These are phyloP conservation scores for Gaertneriomyces semiglobifer DNA, from an alignment of 192 early-diverging fungal species.

Conservation along the genomic window DNA sequence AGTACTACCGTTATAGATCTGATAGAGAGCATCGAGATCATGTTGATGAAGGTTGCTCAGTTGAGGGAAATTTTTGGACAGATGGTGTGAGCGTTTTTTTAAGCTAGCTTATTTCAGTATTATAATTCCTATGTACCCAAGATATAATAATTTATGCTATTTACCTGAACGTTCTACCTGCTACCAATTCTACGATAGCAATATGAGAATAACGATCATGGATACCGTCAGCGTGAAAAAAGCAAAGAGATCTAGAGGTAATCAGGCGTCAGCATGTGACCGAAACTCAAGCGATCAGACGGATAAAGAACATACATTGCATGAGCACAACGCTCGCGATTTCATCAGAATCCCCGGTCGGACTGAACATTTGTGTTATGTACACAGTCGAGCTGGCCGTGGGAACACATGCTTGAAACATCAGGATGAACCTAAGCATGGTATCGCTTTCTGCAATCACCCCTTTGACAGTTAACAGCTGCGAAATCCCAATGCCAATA, in stretches of 20 bases:
- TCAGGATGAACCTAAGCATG: constrained; percentile 39
- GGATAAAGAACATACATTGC: constrained; percentile 12
- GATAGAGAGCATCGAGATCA: constrained; percentile 26
- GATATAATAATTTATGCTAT: no score
- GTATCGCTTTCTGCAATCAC: constrained; percentile 23
- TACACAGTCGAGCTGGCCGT: constrained; percentile 36
- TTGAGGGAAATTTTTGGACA: constrained; percentile 23
- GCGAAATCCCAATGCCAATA: constrained; percentile 26
- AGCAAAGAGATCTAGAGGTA: constrained; percentile 21
- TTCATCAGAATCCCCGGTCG: constrained; percentile 32
- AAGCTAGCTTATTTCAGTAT: no score
- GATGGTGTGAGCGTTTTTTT: background rate
- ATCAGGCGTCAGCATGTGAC: background rate
- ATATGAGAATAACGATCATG: constrained; percentile 8
- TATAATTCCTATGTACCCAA: no score
- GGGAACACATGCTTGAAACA: constrained; percentile 36
- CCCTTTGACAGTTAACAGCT: constrained; percentile 17
- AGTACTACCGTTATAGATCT: constrained; percentile 11
- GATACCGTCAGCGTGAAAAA: constrained; percentile 6
- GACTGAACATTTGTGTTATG: constrained; percentile 38
- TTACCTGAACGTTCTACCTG: no score
- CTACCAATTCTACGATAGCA: background rate
- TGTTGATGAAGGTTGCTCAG: constrained; percentile 30
- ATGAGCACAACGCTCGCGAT: constrained; percentile 37
- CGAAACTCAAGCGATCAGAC: background rate